Percentiles rank a stretch among this genome's conserved stretches.
These are phyloP conservation scores for Malus sylvestris DNA, from an alignment of 306 rosid species.

Conservation along the genomic window DNA sequence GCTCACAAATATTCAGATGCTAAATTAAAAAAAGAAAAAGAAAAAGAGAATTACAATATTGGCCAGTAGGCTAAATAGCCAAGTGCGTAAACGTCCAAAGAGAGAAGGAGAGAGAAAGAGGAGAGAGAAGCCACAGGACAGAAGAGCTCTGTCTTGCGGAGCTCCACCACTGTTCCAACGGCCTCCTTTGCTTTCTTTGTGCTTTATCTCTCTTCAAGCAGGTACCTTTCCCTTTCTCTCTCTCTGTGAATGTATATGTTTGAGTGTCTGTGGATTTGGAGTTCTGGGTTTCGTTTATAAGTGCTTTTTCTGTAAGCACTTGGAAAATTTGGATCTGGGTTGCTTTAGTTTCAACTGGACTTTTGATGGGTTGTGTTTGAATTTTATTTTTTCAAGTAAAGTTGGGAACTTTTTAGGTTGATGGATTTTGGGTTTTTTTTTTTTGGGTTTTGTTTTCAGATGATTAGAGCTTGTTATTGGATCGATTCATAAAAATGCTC, in stretches of 20 bases:
- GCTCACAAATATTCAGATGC: too few relatives aligned
- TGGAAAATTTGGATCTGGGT: conserved; percentile 41
- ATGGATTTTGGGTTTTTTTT: conserved; percentile 14
- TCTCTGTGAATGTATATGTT: background rate
- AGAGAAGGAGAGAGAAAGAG: background rate
- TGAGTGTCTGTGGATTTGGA: background rate
- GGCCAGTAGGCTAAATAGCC: too few relatives aligned
- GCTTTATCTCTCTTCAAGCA: conserved; percentile 13
- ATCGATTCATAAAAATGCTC: background rate
- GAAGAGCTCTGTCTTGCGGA: conserved; percentile 24
- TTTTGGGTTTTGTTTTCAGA: background rate
- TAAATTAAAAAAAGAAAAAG: too few relatives aligned
- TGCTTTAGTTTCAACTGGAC: conserved; percentile 8
- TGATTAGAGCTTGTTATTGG: conserved; percentile 3
- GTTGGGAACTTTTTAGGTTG: conserved; percentile 20
- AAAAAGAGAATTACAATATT: too few relatives aligned
- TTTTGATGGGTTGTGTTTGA: conserved; percentile 23
- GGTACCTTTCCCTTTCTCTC: conserved; percentile 10
- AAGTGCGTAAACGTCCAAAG: too few relatives aligned
- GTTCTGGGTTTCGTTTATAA: conserved; percentile 12
- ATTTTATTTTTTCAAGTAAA: conserved; percentile 6
- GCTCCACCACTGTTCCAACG: conserved; percentile 49
- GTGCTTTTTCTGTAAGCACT: background rate
- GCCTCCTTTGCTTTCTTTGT: conserved; percentile 15
- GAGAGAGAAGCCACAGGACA: conserved; percentile 1